Percentiles rank a stretch among this genome's conserved stretches.
Conservation (phyloP, 495 filamentous ascomycete genomes). For the Cetradonia linearis region DNA sequence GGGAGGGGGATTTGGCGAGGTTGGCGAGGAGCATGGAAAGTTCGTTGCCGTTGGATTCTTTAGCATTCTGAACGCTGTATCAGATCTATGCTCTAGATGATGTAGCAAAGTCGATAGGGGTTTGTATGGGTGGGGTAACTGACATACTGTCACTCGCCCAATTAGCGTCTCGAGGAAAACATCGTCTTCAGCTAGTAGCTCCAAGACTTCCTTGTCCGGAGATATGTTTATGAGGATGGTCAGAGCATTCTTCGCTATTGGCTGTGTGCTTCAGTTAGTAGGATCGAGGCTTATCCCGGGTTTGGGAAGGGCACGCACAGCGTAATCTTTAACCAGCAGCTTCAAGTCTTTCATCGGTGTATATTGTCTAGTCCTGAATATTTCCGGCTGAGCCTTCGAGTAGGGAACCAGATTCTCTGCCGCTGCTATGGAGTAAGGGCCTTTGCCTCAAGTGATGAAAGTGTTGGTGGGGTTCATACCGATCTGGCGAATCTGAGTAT, state of each 20-base stretch:
- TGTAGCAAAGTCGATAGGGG: neutral
- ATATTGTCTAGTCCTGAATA: constrained; percentile 79
- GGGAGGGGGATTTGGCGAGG: constrained; percentile 68
- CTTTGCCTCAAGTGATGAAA: constrained; percentile 20
- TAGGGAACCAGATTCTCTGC: constrained; percentile 79
- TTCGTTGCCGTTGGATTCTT: constrained; percentile 70
- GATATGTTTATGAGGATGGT: constrained; percentile 90
- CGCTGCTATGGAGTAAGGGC: constrained; percentile 36
- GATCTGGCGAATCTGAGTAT: constrained; percentile 69
- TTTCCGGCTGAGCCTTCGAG: constrained; percentile 59
- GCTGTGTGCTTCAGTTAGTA: constrained; percentile 36
- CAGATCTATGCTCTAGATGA: neutral
- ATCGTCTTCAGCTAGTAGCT: constrained; percentile 65
- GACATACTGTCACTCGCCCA: constrained; percentile 62
- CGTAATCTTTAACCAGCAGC: constrained; percentile 71
- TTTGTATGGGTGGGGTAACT: neutral
- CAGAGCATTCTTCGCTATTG: constrained; percentile 84
- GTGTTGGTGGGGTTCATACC: constrained; percentile 35
- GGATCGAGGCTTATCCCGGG: neutral
- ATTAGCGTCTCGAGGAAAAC: constrained; percentile 67
- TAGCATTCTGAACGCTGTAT: constrained; percentile 36
- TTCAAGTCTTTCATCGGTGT: constrained; percentile 79
- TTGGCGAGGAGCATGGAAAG: constrained; percentile 90
- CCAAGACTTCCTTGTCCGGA: constrained; percentile 60
- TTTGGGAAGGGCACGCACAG: constrained; percentile 39